Conservation (phyloP, 768 basidiomycete genomes). For the Lactarius sp. region DNA sequence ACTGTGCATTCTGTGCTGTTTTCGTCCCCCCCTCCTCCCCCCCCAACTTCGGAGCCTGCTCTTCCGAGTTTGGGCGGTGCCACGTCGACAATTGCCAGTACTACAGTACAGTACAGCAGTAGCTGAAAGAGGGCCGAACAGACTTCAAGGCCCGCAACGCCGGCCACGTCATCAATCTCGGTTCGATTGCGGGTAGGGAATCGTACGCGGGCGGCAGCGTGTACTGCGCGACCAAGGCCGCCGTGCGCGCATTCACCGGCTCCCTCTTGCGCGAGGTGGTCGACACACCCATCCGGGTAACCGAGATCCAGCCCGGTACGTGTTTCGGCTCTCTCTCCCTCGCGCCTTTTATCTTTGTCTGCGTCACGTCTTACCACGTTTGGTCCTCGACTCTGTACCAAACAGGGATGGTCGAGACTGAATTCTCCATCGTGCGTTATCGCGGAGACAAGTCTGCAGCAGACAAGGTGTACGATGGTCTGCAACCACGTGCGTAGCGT, state of each 20-base stretch:
- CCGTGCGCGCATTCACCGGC: slow-evolving; percentile 82
- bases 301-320: slow-evolving; percentile 88
- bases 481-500: slow-evolving; percentile 67
- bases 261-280: slow-evolving; percentile 83
- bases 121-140: neutral
- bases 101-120: too few species aligned
- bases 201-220: slow-evolving; percentile 88
- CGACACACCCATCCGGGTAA: slow-evolving; percentile 87
- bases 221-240: slow-evolving; percentile 88
- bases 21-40: slow-evolving; percentile 27
- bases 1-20: too few species aligned
- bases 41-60: slow-evolving; percentile 40
- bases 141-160: slow-evolving; percentile 40
- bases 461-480: slow-evolving; percentile 85
- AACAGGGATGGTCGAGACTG: slow-evolving; percentile 80
- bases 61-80: neutral
- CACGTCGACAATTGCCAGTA: neutral
- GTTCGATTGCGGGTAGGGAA: slow-evolving; percentile 72
- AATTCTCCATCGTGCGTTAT: slow-evolving; percentile 90
- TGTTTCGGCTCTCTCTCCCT: neutral
- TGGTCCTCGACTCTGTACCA: slow-evolving; percentile 11
- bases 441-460: slow-evolving; percentile 79
- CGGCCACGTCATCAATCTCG: slow-evolving; percentile 92
- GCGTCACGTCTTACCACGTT: slow-evolving; percentile 7
- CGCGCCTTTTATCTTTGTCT: neutral